These are phyloP conservation scores for Biancaea sappan DNA, from an alignment of 306 rosid genomes.

Conservation along the genomic window DNA sequence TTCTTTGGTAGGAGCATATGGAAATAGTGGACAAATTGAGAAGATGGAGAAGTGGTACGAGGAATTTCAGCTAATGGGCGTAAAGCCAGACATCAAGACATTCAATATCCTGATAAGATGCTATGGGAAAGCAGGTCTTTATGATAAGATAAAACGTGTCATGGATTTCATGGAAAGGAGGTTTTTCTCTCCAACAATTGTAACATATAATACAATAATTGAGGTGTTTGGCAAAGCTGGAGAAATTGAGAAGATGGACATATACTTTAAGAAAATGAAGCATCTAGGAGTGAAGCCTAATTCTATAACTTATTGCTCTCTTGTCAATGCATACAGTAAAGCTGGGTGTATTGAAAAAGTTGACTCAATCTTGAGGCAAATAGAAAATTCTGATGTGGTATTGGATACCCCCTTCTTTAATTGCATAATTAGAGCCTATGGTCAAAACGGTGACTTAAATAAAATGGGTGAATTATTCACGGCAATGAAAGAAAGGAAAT, in stretches of 20 bases:
- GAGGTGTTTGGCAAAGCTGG: conserved; percentile 86
- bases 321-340: conserved; percentile 76
- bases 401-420: conserved; percentile 84
- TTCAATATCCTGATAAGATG: conserved; percentile 81
- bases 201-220: conserved; percentile 77
- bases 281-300: conserved; percentile 85
- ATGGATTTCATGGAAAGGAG: conserved; percentile 76
- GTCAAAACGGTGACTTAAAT: conserved; percentile 63
- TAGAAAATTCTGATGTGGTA: conserved; percentile 72
- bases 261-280: conserved; percentile 70
- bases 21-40: conserved; percentile 64
- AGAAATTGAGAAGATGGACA: conserved; percentile 66
- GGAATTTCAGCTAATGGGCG: conserved; percentile 85
- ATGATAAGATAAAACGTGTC: conserved; percentile 67
- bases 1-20: conserved; percentile 68
- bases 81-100: conserved; percentile 72
- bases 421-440: conserved; percentile 74
- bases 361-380: conserved; percentile 78
- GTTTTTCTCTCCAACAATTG: conserved; percentile 67
- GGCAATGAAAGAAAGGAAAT: conserved; percentile 69
- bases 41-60: conserved; percentile 93
- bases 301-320: conserved; percentile 78
- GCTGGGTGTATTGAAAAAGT: conserved; percentile 59
- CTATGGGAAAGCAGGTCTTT: conserved; percentile 77
- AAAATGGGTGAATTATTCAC: conserved; percentile 66